These are phyloP conservation scores for Cercospora zeina DNA, from an alignment of 2,329 filamentous ascomycete species.

Conservation along the genomic window DNA sequence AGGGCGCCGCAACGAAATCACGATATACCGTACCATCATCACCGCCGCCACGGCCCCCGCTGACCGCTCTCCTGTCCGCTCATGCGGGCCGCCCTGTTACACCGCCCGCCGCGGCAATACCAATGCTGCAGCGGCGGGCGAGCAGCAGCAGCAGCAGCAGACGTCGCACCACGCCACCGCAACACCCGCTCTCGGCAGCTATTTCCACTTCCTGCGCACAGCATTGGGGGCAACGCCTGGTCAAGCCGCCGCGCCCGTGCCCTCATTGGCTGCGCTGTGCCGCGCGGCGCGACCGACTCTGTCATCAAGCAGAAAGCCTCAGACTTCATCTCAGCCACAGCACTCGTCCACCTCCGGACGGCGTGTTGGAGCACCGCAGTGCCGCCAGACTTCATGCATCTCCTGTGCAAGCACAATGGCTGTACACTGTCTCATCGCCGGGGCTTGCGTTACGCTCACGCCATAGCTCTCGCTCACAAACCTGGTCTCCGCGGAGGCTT, in stretches of 20 bases:
- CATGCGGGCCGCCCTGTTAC: too few relatives aligned
- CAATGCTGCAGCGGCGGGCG: too few relatives aligned
- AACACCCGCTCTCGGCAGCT: conserved; percentile 22
- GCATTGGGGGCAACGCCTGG: conserved; percentile 22
- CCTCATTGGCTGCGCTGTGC: conserved; percentile 20
- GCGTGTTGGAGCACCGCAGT: conserved; percentile 1
- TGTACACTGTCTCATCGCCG: neutral
- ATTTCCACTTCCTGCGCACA: conserved; percentile 12
- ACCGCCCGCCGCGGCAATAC: too few relatives aligned
- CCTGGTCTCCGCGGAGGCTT: conserved; percentile 16
- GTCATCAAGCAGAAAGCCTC: conserved; percentile 20
- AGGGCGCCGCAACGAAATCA: conserved; percentile 8
- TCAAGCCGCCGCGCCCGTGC: conserved; percentile 11
- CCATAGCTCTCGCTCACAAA: conserved; percentile 14
- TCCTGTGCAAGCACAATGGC: conserved; percentile 5
- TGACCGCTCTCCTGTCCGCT: neutral
- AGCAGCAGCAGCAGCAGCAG: too few relatives aligned
- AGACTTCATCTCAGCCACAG: conserved; percentile 13
- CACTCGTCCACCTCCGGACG: conserved; percentile 7
- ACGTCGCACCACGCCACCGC: conserved; percentile 18
- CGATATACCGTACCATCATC: conserved; percentile 9
- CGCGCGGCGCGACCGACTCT: conserved; percentile 21
- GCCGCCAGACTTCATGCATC: neutral
- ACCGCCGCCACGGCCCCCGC: neutral
- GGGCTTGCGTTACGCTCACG: conserved; percentile 26